Conservation (phyloP, 495 filamentous ascomycete genomes). For the Podospora conica region DNA sequence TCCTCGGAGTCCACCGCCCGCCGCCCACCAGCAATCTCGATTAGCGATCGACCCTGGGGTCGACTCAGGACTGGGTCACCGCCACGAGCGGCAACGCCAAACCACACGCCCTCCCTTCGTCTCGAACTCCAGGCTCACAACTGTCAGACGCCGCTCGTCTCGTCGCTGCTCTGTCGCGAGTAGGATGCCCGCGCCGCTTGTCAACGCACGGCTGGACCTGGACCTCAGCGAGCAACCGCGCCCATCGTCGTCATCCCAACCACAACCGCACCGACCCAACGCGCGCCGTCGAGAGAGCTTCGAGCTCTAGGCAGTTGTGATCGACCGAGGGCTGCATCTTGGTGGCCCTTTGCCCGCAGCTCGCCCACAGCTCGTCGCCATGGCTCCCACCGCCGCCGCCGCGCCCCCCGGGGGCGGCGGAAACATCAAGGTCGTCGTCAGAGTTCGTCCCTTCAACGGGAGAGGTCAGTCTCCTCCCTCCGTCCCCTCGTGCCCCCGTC, state of each 20-base stretch:
- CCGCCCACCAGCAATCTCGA: conserved; percentile 13
- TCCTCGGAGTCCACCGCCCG: not conserved
- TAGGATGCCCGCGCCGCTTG: not conserved
- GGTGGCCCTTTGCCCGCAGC: conserved; percentile 1
- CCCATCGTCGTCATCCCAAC: not conserved
- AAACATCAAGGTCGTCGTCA: conserved; percentile 99
- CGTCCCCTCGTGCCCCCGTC: not conserved
- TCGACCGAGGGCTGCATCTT: not conserved
- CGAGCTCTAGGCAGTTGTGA: not conserved
- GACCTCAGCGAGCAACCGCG: not conserved
- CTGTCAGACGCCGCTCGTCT: not conserved
- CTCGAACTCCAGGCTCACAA: not conserved
- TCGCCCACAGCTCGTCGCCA: conserved; percentile 28
- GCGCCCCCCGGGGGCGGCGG: conserved; percentile 41
- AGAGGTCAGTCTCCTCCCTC: conserved; percentile 71
- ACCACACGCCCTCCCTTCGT: not conserved
- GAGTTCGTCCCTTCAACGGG: conserved; percentile 83
- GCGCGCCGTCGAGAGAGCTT: not conserved
- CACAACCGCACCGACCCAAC: not conserved
- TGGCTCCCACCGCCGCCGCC: conserved; percentile 56
- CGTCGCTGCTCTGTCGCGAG: not conserved
- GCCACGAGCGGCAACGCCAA: not conserved
- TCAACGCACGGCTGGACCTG: not conserved
- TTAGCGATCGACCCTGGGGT: conserved; percentile 4
- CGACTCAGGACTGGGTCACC: not conserved